These are phyloP conservation scores for Botrytis medusae DNA, from an alignment of 2,329 filamentous ascomycete species.

Conservation along the genomic window DNA sequence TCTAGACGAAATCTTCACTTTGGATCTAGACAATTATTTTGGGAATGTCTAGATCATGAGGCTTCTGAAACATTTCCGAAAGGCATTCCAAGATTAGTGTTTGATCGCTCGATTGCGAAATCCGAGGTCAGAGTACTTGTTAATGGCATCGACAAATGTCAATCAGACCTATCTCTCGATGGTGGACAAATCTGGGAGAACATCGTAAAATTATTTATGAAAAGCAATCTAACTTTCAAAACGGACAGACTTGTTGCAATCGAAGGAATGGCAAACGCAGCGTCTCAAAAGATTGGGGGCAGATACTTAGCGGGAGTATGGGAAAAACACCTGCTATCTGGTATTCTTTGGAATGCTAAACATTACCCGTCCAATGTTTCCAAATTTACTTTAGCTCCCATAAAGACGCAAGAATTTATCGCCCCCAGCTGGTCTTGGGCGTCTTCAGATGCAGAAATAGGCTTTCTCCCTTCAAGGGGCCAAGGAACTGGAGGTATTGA, in stretches of 20 bases:
- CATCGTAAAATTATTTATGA: background rate
- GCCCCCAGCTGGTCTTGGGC: slow-evolving; percentile 4
- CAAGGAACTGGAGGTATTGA: background rate
- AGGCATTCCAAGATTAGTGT: fast-evolving
- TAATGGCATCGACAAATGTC: too few relatives aligned
- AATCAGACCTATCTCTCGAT: fast-evolving
- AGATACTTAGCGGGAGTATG: background rate
- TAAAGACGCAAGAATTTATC: background rate
- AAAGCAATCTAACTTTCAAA: background rate
- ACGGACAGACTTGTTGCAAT: background rate
- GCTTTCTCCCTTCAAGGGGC: fast-evolving
- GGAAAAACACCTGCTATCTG: background rate
- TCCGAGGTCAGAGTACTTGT: background rate
- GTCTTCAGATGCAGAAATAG: background rate
- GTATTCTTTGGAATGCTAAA: fast-evolving
- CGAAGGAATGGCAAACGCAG: background rate
- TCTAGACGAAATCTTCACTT: background rate
- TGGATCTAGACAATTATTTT: background rate
- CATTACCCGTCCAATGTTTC: fast-evolving
- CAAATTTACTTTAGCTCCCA: background rate
- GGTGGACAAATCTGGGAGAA: fast-evolving
- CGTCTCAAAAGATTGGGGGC: background rate
- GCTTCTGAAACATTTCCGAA: background rate
- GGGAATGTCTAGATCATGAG: background rate
- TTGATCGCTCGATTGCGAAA: fast-evolving